Percentiles rank a stretch among this genome's conserved stretches.
phyloP scores from a whole-genome alignment of 768 basidiomycete genomes.

The Hygrocybe coccinea region DNA sequence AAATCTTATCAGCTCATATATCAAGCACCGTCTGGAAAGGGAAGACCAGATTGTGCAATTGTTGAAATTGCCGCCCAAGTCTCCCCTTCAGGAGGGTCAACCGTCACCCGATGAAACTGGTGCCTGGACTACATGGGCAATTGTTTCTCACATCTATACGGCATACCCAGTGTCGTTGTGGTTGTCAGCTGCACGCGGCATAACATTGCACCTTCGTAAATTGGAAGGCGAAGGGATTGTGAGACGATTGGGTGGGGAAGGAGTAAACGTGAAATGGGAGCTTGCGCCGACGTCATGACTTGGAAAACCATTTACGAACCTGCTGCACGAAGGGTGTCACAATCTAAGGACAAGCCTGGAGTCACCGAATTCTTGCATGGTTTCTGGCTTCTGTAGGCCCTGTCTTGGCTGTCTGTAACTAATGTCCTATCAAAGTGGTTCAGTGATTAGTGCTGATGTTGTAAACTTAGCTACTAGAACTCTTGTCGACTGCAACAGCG shows the following conservation, averaged over 20 bases:
- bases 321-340: too few species aligned
- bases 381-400: too few species aligned
- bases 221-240: slow-evolving; percentile 62
- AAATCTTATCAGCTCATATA: slow-evolving; percentile 62
- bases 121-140: slow-evolving; percentile 58
- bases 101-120: too few species aligned
- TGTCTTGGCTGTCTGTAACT: too few species aligned
- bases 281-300: slow-evolving; percentile 5
- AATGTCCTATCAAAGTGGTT: too few species aligned
- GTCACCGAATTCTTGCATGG: too few species aligned
- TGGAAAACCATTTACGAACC: neutral
- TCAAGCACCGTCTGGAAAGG: slow-evolving; percentile 73
- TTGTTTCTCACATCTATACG: slow-evolving; percentile 65
- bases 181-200: slow-evolving; percentile 64
- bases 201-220: slow-evolving; percentile 71
- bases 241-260: slow-evolving; percentile 46
- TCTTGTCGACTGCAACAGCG: too few species aligned
- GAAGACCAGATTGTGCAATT: slow-evolving; percentile 70
- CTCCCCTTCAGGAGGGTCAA: slow-evolving; percentile 23
- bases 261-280: slow-evolving; percentile 48
- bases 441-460: too few species aligned
- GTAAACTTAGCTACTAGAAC: too few species aligned
- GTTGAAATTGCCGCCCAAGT: slow-evolving; percentile 41
- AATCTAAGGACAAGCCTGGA: too few species aligned
- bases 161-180: slow-evolving; percentile 66